Evolutionary conservation across 2,329 filamentous ascomycete genomes (phyloP), one percentile per base, ranked within the genome.

Genomic region (Talaromyces sp.): DNA sequence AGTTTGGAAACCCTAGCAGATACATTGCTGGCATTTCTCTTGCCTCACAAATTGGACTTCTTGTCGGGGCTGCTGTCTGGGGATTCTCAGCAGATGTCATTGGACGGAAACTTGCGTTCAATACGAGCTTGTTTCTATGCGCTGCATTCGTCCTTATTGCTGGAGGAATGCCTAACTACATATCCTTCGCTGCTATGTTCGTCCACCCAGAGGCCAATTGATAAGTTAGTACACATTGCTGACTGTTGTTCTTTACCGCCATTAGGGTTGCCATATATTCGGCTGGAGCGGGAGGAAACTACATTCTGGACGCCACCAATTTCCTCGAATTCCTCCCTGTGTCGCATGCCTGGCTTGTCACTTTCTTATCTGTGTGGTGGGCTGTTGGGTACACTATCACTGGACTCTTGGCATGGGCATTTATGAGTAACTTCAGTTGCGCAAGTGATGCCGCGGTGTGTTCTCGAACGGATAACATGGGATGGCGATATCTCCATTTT

Each of bases 131-230:
- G 34, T 55, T 60, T 34, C 16, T 55, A 5, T 60, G 58, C 31
- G 58, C 58, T 47, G 51, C 51, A 34, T 60, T 60, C n/a, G 58
- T 60, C 6, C 30, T 60, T n/a, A 60, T 60, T 55, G 58, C 58
- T 44, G 58, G 58, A 1, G 58, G 51, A 9, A 60, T 60, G 58
- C 58, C 58, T 2, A 60, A 50, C 27, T 60, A 60, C 31, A 55
- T 60, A 2, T 60, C 58, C 14, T 60, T 60, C 58, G 44, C 50
- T 47, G 58, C 58, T 10, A 60, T 60, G 58, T 60, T 28, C 18
- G 57, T 59, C n/a, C 34, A 28, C 12, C 4, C 52, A 23, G 5
- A 36, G 0, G 7, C 7, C 7, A 9, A 34, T 18, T 12, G 10
- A 42, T 30, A 14, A 5, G 30, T 12, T 1, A 9, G 23, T 28